Evolutionary conservation across 1,139 yeast genomes (phyloP), one percentile per base, ranked within the genome.

Genomic region (Candida tropicalis): DNA sequence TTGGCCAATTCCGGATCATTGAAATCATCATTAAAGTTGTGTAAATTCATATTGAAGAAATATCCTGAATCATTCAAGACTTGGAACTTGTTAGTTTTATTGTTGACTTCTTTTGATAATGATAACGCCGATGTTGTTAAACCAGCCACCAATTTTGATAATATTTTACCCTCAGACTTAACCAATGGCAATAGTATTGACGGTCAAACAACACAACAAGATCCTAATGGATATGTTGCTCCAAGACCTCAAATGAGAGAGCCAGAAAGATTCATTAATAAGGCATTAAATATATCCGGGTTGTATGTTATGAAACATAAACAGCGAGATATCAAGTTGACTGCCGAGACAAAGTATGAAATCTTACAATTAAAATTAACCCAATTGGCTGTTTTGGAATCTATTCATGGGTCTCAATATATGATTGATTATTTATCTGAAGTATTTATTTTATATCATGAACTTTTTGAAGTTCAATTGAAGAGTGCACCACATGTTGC

Each of bases 281-380:
- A 68, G 49, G 76, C 75, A 1, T 65, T 73, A 48, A 72, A 71
- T 49, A 65, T 73, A 35, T 76, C 77, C 1, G 75, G 73, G 5
- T 58, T 72, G 12, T 70, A 57, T 48, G 63, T 68, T 22, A 54
- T 57, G 35, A 67, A 65, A 40, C 62, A 65, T 50, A 60, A 58
- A 22, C 64, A 66, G 41, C 56, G 56, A 26, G 65, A 61, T 39
- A 50, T 58, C 9, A 59, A 56, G 22, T 54, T 73, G n/a, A 53
- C 71, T 5, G 45, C 59, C 5, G 62, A 63, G 35, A 71, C 73
- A 43, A 83, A 79, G 55, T 70, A 75, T 54, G 81, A 79, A 47
- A 79, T 84, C 33, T 59, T 89, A 24, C 89, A 87, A 58, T 69
- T 89, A 56, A 87, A 87, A 55, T 71, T 87, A 62, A 84, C 96